Percentiles rank a stretch among this genome's conserved stretches.
Conservation (phyloP, 2,329 filamentous ascomycete species). For the Pseudopyrenochaeta lycopersici region DNA sequence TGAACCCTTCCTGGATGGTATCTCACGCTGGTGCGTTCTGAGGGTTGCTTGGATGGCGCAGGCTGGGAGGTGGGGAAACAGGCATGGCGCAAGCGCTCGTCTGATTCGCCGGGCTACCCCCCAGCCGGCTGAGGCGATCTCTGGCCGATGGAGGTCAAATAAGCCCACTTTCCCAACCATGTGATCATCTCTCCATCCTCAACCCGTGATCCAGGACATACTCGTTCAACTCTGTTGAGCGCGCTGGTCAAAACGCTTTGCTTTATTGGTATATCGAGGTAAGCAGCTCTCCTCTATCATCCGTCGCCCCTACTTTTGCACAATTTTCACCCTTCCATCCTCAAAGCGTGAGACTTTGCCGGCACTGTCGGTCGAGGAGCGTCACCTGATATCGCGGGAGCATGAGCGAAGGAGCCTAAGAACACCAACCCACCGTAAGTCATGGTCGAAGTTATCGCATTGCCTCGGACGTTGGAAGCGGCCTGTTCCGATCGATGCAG, state of each 20-base stretch:
- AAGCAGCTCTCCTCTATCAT: slow-evolving; percentile 5
- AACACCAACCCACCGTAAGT: slow-evolving; percentile 13
- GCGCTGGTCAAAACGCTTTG: slow-evolving; percentile 1
- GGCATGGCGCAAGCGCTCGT: slow-evolving; percentile 9
- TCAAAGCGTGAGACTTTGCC: background rate
- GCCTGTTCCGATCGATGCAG: background rate
- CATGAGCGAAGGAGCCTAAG: slow-evolving; percentile 3
- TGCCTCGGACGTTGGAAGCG: background rate
- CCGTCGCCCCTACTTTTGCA: background rate
- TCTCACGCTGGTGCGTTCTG: background rate
- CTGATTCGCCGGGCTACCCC: slow-evolving; percentile 15
- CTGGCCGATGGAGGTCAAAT: background rate
- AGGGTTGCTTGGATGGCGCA: slow-evolving; percentile 9
- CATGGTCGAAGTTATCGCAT: background rate
- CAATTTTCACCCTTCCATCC: background rate
- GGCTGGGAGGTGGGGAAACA: slow-evolving; percentile 15
- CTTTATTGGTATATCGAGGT: slow-evolving; percentile 1
- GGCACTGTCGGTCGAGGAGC: slow-evolving; percentile 1
- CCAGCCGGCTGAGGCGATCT: slow-evolving; percentile 1
- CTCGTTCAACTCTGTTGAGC: slow-evolving; percentile 6
- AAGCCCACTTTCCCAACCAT: slow-evolving; percentile 5
- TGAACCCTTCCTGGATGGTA: background rate
- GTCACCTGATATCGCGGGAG: slow-evolving; percentile 10
- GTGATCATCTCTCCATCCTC: slow-evolving; percentile 10
- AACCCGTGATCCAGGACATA: slow-evolving; percentile 15